Evolutionary conservation across 208 protist genomes (phyloP).

Genomic region (Acanthamoeba divionensis): DNA sequence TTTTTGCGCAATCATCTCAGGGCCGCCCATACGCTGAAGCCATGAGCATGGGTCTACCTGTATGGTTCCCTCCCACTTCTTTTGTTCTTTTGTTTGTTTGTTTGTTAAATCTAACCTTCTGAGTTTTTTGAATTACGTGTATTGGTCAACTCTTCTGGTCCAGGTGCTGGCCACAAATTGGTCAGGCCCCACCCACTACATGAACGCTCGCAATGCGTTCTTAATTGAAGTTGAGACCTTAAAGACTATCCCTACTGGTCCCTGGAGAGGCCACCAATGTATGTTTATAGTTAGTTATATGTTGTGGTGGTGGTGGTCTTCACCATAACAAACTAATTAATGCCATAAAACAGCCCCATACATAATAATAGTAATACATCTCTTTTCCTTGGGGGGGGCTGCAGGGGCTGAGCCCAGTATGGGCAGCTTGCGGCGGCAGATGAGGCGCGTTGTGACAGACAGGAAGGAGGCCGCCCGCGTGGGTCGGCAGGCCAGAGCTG

Average conservation of each 20-base stretch:
- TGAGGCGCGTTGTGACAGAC: conserved; percentile 27
- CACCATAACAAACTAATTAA: not conserved
- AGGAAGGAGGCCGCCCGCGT: not conserved
- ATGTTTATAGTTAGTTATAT: not conserved
- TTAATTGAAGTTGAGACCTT: conserved; percentile 36
- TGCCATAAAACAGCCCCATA: too few species aligned
- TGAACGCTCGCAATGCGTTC: conserved; percentile 63
- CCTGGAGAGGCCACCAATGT: conserved; percentile 34
- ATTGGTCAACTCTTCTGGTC: not conserved
- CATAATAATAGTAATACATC: not conserved
- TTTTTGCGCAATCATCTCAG: not conserved
- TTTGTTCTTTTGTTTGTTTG: too few species aligned
- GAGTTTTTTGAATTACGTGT: too few species aligned
- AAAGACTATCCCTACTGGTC: not conserved
- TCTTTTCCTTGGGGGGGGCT: too few species aligned
- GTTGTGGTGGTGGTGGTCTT: not conserved
- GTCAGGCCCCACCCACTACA: conserved; percentile 73
- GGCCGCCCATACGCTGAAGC: conserved; percentile 77
- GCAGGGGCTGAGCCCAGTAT: conserved; percentile 33
- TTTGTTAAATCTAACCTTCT: too few species aligned
- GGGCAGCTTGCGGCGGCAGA: not conserved
- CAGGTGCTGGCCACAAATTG: conserved; percentile 72
- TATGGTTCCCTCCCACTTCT: not conserved
- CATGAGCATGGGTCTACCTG: conserved; percentile 75
- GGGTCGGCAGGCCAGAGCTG: not conserved